phyloP scores from a whole-genome alignment of 805 yeast genomes.

The Zygosaccharomyces kombuchaensis region DNA sequence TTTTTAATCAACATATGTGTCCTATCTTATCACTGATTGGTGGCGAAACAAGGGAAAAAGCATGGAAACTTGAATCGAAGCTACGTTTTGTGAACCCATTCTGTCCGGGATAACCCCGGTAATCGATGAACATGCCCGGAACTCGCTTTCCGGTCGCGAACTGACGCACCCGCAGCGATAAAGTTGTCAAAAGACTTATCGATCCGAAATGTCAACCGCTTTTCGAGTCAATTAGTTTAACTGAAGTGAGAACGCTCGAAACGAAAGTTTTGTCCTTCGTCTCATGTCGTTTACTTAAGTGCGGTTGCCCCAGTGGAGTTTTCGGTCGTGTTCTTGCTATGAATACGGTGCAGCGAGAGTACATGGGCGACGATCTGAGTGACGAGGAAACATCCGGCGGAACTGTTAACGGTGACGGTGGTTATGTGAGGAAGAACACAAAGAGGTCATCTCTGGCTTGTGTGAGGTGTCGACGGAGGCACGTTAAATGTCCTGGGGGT shows the following conservation, averaged over 20 bases:
- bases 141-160: no score
- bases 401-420: neutral
- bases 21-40: no score
- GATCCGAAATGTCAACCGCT: neutral
- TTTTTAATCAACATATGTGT: no score
- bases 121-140: neutral
- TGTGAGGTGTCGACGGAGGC: conserved; percentile 64
- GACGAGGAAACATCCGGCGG: conserved; percentile 8
- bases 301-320: neutral
- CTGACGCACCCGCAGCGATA: no score
- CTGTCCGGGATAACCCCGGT: no score
- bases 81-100: no score
- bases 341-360: conserved; percentile 1
- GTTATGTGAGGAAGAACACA: conserved; percentile 14
- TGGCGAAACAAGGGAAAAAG: no score
- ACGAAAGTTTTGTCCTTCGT: neutral
- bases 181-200: neutral
- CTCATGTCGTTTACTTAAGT: neutral
- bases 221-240: neutral
- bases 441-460: conserved; percentile 41
- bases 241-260: neutral
- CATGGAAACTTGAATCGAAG: no score
- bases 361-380: neutral
- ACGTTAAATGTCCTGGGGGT: conserved; percentile 75
- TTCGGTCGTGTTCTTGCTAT: neutral